phyloP scores from a whole-genome alignment of 2,329 filamentous ascomycete species.

The Nectriaceae sp. region DNA sequence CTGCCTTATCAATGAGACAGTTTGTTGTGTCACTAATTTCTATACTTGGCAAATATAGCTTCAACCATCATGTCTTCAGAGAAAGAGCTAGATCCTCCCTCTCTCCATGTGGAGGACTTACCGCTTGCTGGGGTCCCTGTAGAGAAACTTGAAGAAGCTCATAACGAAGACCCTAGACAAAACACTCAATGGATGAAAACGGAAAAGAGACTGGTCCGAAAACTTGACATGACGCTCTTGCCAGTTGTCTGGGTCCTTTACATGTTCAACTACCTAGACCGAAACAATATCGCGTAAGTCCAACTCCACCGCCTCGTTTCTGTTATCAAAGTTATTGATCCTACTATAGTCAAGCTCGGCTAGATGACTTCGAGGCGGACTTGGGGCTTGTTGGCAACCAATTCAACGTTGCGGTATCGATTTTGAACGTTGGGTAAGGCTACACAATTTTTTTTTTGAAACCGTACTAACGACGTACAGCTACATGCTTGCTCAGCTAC shows the following conservation, averaged over 20 bases:
- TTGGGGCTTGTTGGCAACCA: constrained; percentile 24
- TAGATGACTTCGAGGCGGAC: constrained; percentile 24
- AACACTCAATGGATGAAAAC: neutral
- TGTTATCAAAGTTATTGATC: neutral
- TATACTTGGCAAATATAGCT: neutral
- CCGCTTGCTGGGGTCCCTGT: too few species aligned
- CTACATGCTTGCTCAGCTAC: constrained; percentile 22
- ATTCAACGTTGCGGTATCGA: constrained; percentile 27
- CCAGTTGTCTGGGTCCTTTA: constrained; percentile 27
- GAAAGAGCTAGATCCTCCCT: too few species aligned
- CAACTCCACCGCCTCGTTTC: neutral
- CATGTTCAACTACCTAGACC: constrained; percentile 27
- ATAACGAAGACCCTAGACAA: neutral
- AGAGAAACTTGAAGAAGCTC: neutral
- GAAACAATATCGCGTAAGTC: constrained; percentile 25
- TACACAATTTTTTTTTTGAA: too few species aligned
- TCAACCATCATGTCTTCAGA: neutral
- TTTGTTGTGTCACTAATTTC: too few species aligned
- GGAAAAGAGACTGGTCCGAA: constrained; percentile 22
- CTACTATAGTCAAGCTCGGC: constrained; percentile 23
- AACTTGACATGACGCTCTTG: constrained; percentile 27
- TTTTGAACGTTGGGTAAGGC: constrained; percentile 29
- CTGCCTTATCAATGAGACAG: neutral
- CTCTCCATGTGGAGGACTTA: too few species aligned
- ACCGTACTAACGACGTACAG: too few species aligned